These are phyloP conservation scores for Penicillium macrosclerotiorum DNA, from an alignment of 495 filamentous ascomycete species.

Conservation along the genomic window DNA sequence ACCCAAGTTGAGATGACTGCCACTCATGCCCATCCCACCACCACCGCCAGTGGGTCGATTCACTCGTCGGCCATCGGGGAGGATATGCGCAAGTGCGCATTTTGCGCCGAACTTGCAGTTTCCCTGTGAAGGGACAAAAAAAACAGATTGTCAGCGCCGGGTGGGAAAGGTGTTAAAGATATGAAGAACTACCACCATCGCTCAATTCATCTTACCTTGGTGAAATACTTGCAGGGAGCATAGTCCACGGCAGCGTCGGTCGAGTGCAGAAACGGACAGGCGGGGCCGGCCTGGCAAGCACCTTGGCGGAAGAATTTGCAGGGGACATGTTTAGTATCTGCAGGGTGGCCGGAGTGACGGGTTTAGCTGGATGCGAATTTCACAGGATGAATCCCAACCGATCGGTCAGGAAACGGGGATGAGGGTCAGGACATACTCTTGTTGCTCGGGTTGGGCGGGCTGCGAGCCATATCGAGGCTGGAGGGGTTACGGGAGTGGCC, in stretches of 20 bases:
- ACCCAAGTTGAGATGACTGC: slow-evolving; percentile 63
- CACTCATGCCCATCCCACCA: slow-evolving; percentile 36
- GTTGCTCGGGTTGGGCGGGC: slow-evolving; percentile 68
- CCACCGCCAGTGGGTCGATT: slow-evolving; percentile 56
- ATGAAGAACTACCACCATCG: no score
- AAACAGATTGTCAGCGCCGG: slow-evolving; percentile 6
- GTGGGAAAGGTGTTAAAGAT: neutral
- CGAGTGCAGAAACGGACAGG: slow-evolving; percentile 95
- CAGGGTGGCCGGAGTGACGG: slow-evolving; percentile 9
- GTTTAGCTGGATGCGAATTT: slow-evolving; percentile 9
- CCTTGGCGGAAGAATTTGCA: slow-evolving; percentile 99
- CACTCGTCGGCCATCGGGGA: slow-evolving; percentile 88
- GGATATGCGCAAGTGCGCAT: slow-evolving; percentile 92
- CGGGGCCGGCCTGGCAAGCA: slow-evolving; percentile 91
- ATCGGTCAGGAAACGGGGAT: neutral
- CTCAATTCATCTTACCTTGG: slow-evolving; percentile 71
- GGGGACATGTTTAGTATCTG: slow-evolving; percentile 95
- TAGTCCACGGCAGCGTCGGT: slow-evolving; percentile 74
- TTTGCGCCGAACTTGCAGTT: slow-evolving; percentile 99
- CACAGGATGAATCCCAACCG: neutral
- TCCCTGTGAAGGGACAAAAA: slow-evolving; percentile 54
- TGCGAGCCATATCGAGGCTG: slow-evolving; percentile 56
- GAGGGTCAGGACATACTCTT: slow-evolving; percentile 60
- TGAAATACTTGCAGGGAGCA: slow-evolving; percentile 95
- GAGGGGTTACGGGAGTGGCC: slow-evolving; percentile 48